These are phyloP conservation scores for Ophiostoma tasmaniense DNA, from an alignment of 2,329 filamentous ascomycete genomes.

Conservation along the genomic window DNA sequence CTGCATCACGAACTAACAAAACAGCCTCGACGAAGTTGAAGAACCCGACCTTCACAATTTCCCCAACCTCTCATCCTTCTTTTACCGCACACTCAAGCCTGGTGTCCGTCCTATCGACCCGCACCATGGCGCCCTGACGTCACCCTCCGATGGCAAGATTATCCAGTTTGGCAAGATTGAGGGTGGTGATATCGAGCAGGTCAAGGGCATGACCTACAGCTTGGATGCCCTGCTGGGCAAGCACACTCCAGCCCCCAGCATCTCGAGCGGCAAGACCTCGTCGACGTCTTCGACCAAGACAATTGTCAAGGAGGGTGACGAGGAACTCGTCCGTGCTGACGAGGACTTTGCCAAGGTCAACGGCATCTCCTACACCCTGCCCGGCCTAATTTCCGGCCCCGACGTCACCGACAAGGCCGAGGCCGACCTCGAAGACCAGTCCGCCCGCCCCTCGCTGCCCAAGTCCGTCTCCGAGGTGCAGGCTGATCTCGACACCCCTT, in stretches of 20 bases:
- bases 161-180: slow-evolving; percentile 90
- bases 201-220: slow-evolving; percentile 97
- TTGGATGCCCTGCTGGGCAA: slow-evolving; percentile 84
- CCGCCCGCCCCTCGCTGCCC: slow-evolving; percentile 50
- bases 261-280: slow-evolving; percentile 30
- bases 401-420: slow-evolving; percentile 36
- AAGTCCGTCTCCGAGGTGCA: slow-evolving; percentile 75
- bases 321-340: slow-evolving; percentile 65
- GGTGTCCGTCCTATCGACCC: slow-evolving; percentile 78
- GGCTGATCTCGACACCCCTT: slow-evolving; percentile 71
- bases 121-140: slow-evolving; percentile 69
- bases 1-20: not conserved
- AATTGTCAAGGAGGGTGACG: slow-evolving; percentile 34
- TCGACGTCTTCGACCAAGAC: slow-evolving; percentile 5
- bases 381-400: slow-evolving; percentile 73
- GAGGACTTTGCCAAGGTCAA: slow-evolving; percentile 93
- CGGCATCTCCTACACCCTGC: slow-evolving; percentile 87
- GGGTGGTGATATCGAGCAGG: slow-evolving; percentile 91
- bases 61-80: slow-evolving; percentile 91
- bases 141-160: slow-evolving; percentile 82
- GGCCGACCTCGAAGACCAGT: slow-evolving; percentile 61
- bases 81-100: slow-evolving; percentile 90
- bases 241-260: slow-evolving; percentile 46
- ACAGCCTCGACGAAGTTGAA: slow-evolving; percentile 72
- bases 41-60: slow-evolving; percentile 84